Evolutionary conservation across 2,329 filamentous ascomycete genomes (phyloP), one percentile per base, ranked within the genome.

Genomic region (Sporothrix variecibatus): DNA sequence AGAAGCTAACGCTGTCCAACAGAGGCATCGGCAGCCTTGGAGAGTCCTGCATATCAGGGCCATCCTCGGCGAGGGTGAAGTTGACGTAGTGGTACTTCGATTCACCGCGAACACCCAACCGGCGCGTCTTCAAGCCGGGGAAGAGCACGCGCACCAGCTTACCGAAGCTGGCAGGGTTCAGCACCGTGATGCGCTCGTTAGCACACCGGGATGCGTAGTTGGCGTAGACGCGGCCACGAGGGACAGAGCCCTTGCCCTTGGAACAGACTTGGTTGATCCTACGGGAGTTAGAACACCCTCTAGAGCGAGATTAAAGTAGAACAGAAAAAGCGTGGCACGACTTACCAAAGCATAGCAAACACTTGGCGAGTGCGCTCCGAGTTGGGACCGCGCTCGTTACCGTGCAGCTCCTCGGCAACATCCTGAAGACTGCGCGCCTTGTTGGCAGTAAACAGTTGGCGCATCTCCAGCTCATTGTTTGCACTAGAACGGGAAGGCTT

Each of bases 141-240:
- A 98, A 99, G 71, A 99, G 92, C 53, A 99, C 95, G 43, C 96
- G 91, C 46, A 99, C 96, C 60, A 99, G 89, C 83, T 99, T 99
- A 73, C 96, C 96, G 83, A 99, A 99, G 38, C 95, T 98, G 11
- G 96, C 96, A 58, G 96, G 96, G 80, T 99, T 99, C 74, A 99
- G 84, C 11, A 97, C 95, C 0, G 96, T 97, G 53, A 98, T 97
- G 80, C 95, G 91, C 81, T 98, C 95, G 5, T 92, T 97, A 60
- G 94, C 95, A 82, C 96, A 99, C 76, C 94, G 91, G 34, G 93
- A 94, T 67, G 95, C 96, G 82, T 99, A 99, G 81, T 95, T 95
- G 75, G 95, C 94, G 82, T 98, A 99, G 1, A 99, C 96, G 75
- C 95, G 89, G 77, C 96, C 96, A 78, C 96, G 89, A 7, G 96